Percentiles rank a stretch among this genome's conserved stretches.
phyloP scores from a whole-genome alignment of 2,329 filamentous ascomycete genomes.

The Cladophialophora psammophila region DNA sequence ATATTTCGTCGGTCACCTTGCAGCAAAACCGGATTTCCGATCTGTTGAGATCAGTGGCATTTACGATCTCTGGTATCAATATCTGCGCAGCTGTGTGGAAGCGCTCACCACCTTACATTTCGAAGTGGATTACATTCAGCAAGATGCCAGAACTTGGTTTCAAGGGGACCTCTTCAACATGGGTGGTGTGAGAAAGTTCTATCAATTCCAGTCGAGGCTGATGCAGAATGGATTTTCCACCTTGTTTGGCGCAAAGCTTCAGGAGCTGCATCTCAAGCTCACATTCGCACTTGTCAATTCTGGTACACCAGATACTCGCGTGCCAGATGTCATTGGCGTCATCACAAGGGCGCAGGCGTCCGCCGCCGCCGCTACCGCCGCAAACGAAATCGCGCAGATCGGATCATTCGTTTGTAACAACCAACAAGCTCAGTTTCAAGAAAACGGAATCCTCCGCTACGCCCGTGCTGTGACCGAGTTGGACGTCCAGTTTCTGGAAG shows the following conservation, averaged over 20 bases:
- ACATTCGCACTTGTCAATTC: conserved; percentile 29
- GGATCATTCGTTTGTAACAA: conserved; percentile 30
- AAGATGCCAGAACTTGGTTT: conserved; percentile 30
- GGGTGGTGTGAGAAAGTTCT: conserved; percentile 30
- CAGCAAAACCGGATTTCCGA: conserved; percentile 24
- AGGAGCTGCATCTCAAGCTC: conserved; percentile 29
- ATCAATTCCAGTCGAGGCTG: conserved; percentile 28
- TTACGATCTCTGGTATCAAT: conserved; percentile 31
- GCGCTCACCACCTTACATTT: conserved; percentile 29
- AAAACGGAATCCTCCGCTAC: conserved; percentile 27
- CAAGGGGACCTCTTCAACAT: conserved; percentile 29
- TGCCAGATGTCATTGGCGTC: conserved; percentile 32
- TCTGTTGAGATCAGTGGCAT: conserved; percentile 25
- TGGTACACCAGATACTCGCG: conserved; percentile 21
- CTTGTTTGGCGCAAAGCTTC: conserved; percentile 28
- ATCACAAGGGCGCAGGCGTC: conserved; percentile 28
- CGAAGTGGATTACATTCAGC: conserved; percentile 30
- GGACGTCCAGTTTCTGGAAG: conserved; percentile 30
- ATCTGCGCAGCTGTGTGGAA: conserved; percentile 30
- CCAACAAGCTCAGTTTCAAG: conserved; percentile 30
- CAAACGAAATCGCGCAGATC: conserved; percentile 30
- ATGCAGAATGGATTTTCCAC: conserved; percentile 31
- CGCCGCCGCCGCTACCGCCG: conserved; percentile 14
- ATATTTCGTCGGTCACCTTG: conserved; percentile 29
- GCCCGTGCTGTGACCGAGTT: conserved; percentile 29